Conservation (phyloP, 2,329 filamentous ascomycete genomes). For the Xylaria multiplex region DNA sequence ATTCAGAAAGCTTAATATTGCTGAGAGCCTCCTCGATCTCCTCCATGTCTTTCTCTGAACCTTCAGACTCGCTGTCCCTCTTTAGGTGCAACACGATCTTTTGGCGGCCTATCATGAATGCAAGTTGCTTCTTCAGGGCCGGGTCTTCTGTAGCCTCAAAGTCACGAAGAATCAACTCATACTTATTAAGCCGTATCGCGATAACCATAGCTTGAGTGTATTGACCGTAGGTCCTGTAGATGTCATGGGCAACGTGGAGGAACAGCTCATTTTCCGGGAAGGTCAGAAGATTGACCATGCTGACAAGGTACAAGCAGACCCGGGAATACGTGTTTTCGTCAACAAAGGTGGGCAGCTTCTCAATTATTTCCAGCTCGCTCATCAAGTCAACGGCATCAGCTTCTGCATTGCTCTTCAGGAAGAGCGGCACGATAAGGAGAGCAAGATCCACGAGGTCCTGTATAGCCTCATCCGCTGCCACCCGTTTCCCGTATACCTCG, state of each 20-base stretch:
- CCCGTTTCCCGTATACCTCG: conserved; percentile 87
- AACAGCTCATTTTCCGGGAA: conserved; percentile 98
- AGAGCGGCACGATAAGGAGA: conserved; percentile 86
- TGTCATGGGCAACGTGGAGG: conserved; percentile 88
- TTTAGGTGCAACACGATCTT: conserved; percentile 82
- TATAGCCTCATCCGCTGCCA: conserved; percentile 84
- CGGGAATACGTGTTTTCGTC: conserved; percentile 93
- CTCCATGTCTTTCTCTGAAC: conserved; percentile 73
- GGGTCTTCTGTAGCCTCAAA: conserved; percentile 84
- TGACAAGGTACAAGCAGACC: conserved; percentile 97
- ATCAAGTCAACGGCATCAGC: conserved; percentile 97
- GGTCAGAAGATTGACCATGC: conserved; percentile 97
- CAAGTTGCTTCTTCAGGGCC: conserved; percentile 89
- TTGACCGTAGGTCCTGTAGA: conserved; percentile 94
- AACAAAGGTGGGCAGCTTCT: conserved; percentile 86
- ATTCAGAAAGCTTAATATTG: conserved; percentile 86
- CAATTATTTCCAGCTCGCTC: conserved; percentile 97
- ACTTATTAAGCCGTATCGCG: conserved; percentile 91
- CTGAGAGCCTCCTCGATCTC: conserved; percentile 85
- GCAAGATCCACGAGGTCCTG: conserved; percentile 88
- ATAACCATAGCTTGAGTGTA: conserved; percentile 92
- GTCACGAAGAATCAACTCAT: conserved; percentile 81
- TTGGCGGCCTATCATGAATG: conserved; percentile 91
- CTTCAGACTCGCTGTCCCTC: conserved; percentile 69
- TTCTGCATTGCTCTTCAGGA: conserved; percentile 96